Evolutionary conservation across 805 yeast genomes (phyloP).

Genomic region (Saccharomycopsis microspora): DNA sequence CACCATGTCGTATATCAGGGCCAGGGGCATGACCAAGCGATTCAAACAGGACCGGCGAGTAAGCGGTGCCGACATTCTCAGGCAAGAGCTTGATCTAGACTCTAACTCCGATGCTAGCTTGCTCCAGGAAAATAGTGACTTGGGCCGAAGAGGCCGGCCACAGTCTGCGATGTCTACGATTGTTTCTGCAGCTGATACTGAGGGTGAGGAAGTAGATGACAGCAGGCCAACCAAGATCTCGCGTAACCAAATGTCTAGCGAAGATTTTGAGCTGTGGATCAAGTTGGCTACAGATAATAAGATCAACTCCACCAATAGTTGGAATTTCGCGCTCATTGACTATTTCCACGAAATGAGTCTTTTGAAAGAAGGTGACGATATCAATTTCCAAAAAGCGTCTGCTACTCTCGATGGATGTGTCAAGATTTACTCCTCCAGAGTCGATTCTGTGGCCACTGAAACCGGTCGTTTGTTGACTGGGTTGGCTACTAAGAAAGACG

Average conservation of each 20-base stretch:
- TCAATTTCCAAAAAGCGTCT: constrained; percentile 84
- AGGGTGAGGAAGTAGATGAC: neutral
- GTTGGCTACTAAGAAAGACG: constrained; percentile 36
- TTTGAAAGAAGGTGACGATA: constrained; percentile 61
- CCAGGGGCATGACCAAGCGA: constrained; percentile 10
- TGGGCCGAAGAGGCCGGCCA: neutral
- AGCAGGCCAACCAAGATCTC: constrained; percentile 21
- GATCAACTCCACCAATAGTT: constrained; percentile 73
- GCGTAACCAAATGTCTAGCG: constrained; percentile 22
- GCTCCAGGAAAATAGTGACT: constrained; percentile 4
- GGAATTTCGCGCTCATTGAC: constrained; percentile 87
- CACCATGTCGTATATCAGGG: constrained; percentile 13
- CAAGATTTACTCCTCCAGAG: constrained; percentile 81
- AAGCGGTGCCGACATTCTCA: constrained; percentile 24
- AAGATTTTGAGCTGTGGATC: constrained; percentile 71
- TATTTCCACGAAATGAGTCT: constrained; percentile 78
- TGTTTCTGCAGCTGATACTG: neutral
- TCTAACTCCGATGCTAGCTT: constrained; percentile 4
- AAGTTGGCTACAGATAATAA: constrained; percentile 74
- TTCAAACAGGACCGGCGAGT: constrained; percentile 21
- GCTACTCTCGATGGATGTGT: constrained; percentile 93
- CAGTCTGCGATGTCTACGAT: neutral
- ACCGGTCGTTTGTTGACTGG: constrained; percentile 80
- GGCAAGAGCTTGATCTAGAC: constrained; percentile 20
- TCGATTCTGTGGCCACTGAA: constrained; percentile 85